Evolutionary conservation across 768 basidiomycete genomes (phyloP), one percentile per base, ranked within the genome.

Genomic region (Xerocomellus amylosporus): DNA sequence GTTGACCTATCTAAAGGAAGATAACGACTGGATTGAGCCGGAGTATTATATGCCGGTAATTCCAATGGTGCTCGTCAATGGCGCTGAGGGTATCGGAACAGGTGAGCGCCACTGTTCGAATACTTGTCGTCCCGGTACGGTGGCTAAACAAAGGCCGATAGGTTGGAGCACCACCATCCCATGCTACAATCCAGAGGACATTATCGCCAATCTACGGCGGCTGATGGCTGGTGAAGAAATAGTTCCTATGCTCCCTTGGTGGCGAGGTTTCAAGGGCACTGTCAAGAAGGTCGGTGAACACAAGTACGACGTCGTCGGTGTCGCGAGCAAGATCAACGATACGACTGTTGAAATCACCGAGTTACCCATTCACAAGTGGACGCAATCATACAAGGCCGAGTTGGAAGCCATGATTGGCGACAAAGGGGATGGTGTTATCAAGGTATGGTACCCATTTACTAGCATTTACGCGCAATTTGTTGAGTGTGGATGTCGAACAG

Each of bases 11-110:
- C 83, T 91, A 61, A 86, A 82, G 65, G 97, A 99, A 50, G 96
- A 99, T 51, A 90, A 90, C 22, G 74, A 79, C 42, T 64, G 75
- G 49, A 93, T 99, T 59, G 96, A 99, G 69, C 97, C 97, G 1
- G 92, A 94, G 62, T 98, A 85, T 73, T 99, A 97, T 67, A 78
- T 98, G 74, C 96, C 97, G 17, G 71, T 93, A 39, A 64, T 99
- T 2, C 97, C 97, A 0, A 77, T 95, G 70, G 79, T 98, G 0
- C 78, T 99, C 48, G 72, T 98, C 67, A 98, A 99, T 63, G 97
- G 97, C 8, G 86, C 91, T 10, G 95, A 98, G 60, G 97, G 97
- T 75, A 98, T 99, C 63, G 97, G 97, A 42, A 99, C 97, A 52
- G 93, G 91, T 88, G 54, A 65, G 81, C 62, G 14, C 7, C 40